A percentile compares a stretch with the other conserved stretches of the same genome.
Conservation (phyloP, 2,329 filamentous ascomycete genomes). For the Nothomitra cinnamomea region DNA sequence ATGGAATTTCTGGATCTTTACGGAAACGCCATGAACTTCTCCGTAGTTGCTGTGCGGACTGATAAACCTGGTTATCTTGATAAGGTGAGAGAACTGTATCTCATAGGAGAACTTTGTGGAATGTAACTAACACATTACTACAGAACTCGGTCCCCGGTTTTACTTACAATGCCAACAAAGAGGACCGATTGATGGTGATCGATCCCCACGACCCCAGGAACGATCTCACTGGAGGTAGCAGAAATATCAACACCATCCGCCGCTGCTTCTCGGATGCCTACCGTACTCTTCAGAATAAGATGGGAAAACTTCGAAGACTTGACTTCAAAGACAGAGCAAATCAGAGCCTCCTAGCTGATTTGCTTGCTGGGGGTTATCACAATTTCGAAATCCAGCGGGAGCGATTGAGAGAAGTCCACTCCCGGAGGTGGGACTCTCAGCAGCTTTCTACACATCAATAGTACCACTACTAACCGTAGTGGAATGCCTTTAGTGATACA, state of each 20-base stretch:
- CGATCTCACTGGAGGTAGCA: constrained; percentile 79
- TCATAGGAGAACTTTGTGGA: constrained; percentile 7
- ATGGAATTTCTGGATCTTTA: constrained; percentile 84
- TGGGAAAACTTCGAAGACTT: constrained; percentile 31
- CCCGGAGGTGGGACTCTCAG: constrained; percentile 1
- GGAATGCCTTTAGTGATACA: neutral
- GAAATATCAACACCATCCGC: constrained; percentile 49
- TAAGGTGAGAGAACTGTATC: constrained; percentile 42
- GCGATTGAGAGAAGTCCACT: constrained; percentile 27
- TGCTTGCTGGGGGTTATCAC: constrained; percentile 65
- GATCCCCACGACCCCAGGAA: constrained; percentile 77
- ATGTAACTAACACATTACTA: neutral
- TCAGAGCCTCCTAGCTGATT: constrained; percentile 48
- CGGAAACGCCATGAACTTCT: constrained; percentile 61
- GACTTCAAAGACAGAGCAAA: constrained; percentile 15
- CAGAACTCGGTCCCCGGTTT: constrained; percentile 17
- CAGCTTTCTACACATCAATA: neutral
- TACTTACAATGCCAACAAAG: constrained; percentile 35
- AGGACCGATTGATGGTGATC: constrained; percentile 63
- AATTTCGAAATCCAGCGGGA: constrained; percentile 53
- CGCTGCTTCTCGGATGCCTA: constrained; percentile 52
- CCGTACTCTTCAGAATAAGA: constrained; percentile 36
- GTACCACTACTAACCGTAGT: constrained; percentile 3
- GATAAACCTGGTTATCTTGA: constrained; percentile 56
- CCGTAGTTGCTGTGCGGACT: constrained; percentile 55